Evolutionary conservation across 176 grass and related monocot species (phyloP).

Genomic region (Eremochloa ophiuroides): DNA sequence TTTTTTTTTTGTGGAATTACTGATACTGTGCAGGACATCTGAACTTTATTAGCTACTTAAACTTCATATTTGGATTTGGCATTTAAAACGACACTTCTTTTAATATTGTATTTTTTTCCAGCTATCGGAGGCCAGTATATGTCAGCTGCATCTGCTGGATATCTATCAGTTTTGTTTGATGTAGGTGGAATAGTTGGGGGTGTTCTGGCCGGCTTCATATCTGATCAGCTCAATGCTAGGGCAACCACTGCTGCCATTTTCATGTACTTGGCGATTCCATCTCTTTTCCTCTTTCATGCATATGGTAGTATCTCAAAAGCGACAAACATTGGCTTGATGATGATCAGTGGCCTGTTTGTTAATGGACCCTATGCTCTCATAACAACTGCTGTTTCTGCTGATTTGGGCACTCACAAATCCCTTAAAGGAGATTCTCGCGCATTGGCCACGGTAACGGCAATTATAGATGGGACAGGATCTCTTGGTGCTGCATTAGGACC

Average conservation of each 20-base stretch:
- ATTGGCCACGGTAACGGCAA: constrained; percentile 55
- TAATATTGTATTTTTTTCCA: constrained; percentile 5
- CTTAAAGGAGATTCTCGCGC: constrained; percentile 65
- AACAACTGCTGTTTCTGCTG: constrained; percentile 69
- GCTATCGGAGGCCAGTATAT: constrained; percentile 54
- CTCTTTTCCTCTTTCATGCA: constrained; percentile 49
- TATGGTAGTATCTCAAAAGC: constrained; percentile 51
- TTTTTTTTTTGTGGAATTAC: not conserved
- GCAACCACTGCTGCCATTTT: constrained; percentile 61
- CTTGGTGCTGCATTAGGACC: constrained; percentile 64
- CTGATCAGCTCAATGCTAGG: constrained; percentile 64
- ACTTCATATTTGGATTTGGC: not conserved
- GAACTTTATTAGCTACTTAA: not conserved
- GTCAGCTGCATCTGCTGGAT: constrained; percentile 56
- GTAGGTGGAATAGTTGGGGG: constrained; percentile 68
- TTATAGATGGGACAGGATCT: constrained; percentile 76
- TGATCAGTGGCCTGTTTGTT: constrained; percentile 67
- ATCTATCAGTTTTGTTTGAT: constrained; percentile 62
- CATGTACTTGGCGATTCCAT: constrained; percentile 58
- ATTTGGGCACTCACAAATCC: constrained; percentile 69
- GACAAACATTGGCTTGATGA: constrained; percentile 50
- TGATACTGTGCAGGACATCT: not conserved
- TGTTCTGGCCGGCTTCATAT: constrained; percentile 59
- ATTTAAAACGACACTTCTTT: not conserved
- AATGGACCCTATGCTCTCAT: constrained; percentile 75